Percentiles rank a stretch among this genome's conserved stretches.
phyloP scores from a whole-genome alignment of 2,329 filamentous ascomycete species.

The Nemania serpens region DNA sequence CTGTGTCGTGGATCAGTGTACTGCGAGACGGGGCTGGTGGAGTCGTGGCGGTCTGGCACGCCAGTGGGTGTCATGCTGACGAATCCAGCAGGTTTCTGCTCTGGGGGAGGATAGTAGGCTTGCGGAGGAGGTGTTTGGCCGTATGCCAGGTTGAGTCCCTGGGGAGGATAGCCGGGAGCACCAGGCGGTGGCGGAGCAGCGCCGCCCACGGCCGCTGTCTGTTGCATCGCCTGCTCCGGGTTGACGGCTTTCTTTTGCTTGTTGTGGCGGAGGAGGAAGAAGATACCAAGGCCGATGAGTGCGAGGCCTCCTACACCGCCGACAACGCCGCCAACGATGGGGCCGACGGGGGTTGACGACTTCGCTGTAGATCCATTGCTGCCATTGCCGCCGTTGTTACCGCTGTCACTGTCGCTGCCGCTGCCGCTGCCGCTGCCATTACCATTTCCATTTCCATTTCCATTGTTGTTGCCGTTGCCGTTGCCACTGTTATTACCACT shows the following conservation, averaged over 20 bases:
- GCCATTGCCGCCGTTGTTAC: background rate
- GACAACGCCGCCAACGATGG: constrained; percentile 53
- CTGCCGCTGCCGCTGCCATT: background rate
- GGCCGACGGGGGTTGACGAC: constrained; percentile 43
- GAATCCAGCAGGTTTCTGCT: constrained; percentile 36
- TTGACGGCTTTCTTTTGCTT: constrained; percentile 38
- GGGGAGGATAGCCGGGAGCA: constrained; percentile 26
- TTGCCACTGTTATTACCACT: background rate
- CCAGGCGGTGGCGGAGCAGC: background rate
- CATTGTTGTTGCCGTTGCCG: background rate
- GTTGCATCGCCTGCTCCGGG: constrained; percentile 25
- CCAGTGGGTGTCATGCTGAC: constrained; percentile 23
- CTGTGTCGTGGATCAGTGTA: constrained; percentile 29
- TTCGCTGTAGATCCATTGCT: constrained; percentile 4
- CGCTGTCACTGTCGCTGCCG: background rate
- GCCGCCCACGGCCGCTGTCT: constrained; percentile 13
- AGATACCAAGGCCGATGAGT: constrained; percentile 47
- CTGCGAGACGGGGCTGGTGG: constrained; percentile 39
- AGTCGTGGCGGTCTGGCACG: constrained; percentile 35
- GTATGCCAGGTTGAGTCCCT: constrained; percentile 22
- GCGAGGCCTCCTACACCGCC: constrained; percentile 51
- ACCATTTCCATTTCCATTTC: background rate
- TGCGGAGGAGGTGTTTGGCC: constrained; percentile 27
- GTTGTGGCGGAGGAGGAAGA: constrained; percentile 48
- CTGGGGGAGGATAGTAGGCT: constrained; percentile 26